Conservation (phyloP, 2,329 filamentous ascomycete genomes). For the Coccinonectria pachysandricola region DNA sequence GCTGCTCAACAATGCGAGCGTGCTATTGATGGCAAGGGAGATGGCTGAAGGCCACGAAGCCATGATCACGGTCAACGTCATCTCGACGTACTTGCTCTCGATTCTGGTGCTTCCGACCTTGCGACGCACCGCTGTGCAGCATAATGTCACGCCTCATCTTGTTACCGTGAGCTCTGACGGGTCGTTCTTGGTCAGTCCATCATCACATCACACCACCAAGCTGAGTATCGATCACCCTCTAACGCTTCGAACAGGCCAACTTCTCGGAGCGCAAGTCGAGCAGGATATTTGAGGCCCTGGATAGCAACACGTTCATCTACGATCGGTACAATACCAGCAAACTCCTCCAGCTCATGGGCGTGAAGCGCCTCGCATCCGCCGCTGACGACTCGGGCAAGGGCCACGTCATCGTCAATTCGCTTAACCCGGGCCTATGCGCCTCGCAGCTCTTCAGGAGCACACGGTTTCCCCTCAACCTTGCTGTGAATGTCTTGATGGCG, state of each 20-base stretch:
- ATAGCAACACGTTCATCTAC: slow-evolving; percentile 14
- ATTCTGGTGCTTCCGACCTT: slow-evolving; percentile 33
- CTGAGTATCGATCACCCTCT: slow-evolving; percentile 2
- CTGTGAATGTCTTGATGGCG: slow-evolving; percentile 7
- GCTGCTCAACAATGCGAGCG: slow-evolving; percentile 31
- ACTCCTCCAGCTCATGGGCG: slow-evolving; percentile 20
- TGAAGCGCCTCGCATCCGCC: slow-evolving; percentile 23
- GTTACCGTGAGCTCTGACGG: slow-evolving; percentile 29
- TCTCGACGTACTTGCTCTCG: slow-evolving; percentile 35
- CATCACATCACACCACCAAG: not conserved
- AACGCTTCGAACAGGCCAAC: slow-evolving; percentile 14
- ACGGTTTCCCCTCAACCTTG: slow-evolving; percentile 18
- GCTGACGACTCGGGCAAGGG: slow-evolving; percentile 3
- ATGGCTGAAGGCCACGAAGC: slow-evolving; percentile 30
- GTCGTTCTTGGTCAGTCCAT: slow-evolving; percentile 8
- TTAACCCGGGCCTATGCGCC: slow-evolving; percentile 33
- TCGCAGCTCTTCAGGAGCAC: slow-evolving; percentile 27
- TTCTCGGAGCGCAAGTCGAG: slow-evolving; percentile 16
- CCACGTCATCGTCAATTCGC: slow-evolving; percentile 25
- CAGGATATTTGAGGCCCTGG: slow-evolving; percentile 3
- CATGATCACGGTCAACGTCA: slow-evolving; percentile 35
- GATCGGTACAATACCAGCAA: slow-evolving; percentile 24
- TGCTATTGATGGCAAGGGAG: slow-evolving; percentile 8
- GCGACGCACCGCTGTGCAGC: slow-evolving; percentile 22
- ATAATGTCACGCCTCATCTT: slow-evolving; percentile 26